A percentile compares a stretch with the other conserved stretches of the same genome.
Conservation (phyloP, 352 stramenopile genomes). For the Globisporangium takayamanum region DNA sequence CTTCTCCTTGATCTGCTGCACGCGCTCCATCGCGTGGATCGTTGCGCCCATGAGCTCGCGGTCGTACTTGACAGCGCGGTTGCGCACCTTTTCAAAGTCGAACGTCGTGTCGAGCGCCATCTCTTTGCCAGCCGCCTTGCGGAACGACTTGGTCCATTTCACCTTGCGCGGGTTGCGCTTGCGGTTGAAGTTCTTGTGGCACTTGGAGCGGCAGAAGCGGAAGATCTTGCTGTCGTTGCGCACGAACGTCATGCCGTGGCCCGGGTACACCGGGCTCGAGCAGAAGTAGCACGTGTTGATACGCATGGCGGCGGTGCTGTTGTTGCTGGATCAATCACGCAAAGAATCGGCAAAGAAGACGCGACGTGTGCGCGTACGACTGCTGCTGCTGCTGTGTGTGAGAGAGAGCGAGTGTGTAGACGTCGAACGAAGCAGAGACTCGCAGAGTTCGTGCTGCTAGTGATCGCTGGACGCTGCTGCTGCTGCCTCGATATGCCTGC, state of each 20-base stretch:
- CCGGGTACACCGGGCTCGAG: conserved; percentile 98
- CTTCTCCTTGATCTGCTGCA: conserved; percentile 96
- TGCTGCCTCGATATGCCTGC: too few species aligned
- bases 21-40: conserved; percentile 97
- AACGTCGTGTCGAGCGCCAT: conserved; percentile 99
- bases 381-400: too few species aligned
- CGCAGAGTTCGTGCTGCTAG: too few species aligned
- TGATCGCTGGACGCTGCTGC: too few species aligned
- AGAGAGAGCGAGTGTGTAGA: not conserved
- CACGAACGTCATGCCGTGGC: conserved; percentile 99
- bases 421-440: too few species aligned
- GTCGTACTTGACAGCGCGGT: conserved; percentile 99
- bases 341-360: too few species aligned
- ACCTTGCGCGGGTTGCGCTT: conserved; percentile 99
- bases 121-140: conserved; percentile 97
- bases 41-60: conserved; percentile 98
- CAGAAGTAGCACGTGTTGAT: conserved; percentile 99
- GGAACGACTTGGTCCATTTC: conserved; percentile 99
- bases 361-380: too few species aligned
- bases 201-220: conserved; percentile 99
- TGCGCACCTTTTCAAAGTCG: conserved; percentile 99
- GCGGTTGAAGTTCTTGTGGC: conserved; percentile 99
- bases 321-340: too few species aligned
- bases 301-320: conserved; percentile 67
- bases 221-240: conserved; percentile 99